phyloP scores from a whole-genome alignment of 2,329 filamentous ascomycete species.

The Ophiocordyceps robertsii region DNA sequence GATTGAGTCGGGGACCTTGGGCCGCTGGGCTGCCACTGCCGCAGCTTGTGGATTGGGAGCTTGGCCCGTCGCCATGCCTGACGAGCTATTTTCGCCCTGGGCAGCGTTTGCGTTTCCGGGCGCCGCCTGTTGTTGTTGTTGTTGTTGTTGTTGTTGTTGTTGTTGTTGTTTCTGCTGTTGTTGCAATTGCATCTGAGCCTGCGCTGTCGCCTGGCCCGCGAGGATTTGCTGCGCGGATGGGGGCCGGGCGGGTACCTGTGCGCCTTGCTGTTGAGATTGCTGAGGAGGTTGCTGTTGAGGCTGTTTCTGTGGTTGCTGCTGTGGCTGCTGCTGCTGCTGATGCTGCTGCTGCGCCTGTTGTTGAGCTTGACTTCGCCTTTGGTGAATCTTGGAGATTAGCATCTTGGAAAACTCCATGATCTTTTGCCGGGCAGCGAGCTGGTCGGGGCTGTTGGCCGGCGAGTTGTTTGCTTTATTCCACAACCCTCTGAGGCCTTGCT shows the following conservation, averaged over 20 bases:
- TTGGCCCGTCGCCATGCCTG: constrained; percentile 5
- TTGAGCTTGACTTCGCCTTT: constrained; percentile 20
- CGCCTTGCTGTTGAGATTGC: not conserved
- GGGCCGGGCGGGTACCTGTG: not conserved
- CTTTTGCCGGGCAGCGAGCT: constrained; percentile 40
- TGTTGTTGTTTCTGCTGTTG: constrained; percentile 3
- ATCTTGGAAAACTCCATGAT: constrained; percentile 48
- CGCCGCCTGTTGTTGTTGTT: constrained; percentile 2
- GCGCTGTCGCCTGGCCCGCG: constrained; percentile 5
- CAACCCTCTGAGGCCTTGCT: constrained; percentile 37
- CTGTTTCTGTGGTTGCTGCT: not conserved
- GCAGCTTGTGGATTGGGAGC: constrained; percentile 7
- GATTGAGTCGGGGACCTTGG: constrained; percentile 28
- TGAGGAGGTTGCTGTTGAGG: constrained; percentile 1
- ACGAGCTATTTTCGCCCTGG: constrained; percentile 3
- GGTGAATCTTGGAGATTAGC: constrained; percentile 37
- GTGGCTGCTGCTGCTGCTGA: not conserved
- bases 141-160: no score
- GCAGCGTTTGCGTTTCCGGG: not conserved
- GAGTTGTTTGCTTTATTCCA: constrained; percentile 39
- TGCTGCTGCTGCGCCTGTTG: constrained; percentile 13
- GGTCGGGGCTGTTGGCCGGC: constrained; percentile 31
- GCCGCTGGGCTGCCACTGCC: constrained; percentile 11
- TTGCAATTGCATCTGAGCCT: constrained; percentile 8
- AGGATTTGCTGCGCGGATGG: constrained; percentile 3